Conservation (phyloP, 2,329 filamentous ascomycete genomes). For the Colletotrichum sp. region DNA sequence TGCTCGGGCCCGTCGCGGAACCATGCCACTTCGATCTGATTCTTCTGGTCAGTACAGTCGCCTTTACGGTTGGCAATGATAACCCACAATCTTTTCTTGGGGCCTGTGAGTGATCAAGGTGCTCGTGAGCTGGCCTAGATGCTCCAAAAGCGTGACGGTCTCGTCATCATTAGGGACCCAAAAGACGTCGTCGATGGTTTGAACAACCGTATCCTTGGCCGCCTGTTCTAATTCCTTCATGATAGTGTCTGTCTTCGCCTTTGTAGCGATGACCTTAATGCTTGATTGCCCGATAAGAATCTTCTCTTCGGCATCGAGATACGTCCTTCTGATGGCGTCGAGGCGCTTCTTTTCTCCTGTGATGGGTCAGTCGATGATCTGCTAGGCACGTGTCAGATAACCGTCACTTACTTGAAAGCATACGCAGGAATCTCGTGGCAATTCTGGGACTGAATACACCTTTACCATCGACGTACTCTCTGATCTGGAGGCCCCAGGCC, state of each 20-base stretch:
- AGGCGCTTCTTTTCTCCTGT: neutral
- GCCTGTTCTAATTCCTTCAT: constrained; percentile 28
- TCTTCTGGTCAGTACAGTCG: neutral
- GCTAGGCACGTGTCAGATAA: too few species aligned
- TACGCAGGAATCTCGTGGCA: constrained; percentile 5
- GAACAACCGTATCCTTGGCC: constrained; percentile 10
- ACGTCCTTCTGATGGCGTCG: constrained; percentile 22
- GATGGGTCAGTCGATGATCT: neutral
- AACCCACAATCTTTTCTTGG: neutral
- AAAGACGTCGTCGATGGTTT: constrained; percentile 26
- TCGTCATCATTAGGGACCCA: constrained; percentile 27
- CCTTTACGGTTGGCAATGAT: neutral
- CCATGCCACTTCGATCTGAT: constrained; percentile 23
- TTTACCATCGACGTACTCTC: constrained; percentile 46
- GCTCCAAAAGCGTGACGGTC: constrained; percentile 32
- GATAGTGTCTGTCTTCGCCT: constrained; percentile 37
- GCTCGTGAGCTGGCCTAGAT: constrained; percentile 43
- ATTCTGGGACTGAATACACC: constrained; percentile 47
- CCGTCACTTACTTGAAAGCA: constrained; percentile 6
- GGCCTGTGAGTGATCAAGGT: constrained; percentile 1
- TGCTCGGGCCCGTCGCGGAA: neutral
- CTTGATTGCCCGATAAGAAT: constrained; percentile 36
- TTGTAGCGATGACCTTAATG: constrained; percentile 41
- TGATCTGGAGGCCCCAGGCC: constrained; percentile 55
- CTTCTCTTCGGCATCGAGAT: constrained; percentile 38